Evolutionary conservation across 371 early-diverging fungal species (phyloP), one percentile per base, ranked within the genome.

Genomic region (Mucor saturninus): DNA sequence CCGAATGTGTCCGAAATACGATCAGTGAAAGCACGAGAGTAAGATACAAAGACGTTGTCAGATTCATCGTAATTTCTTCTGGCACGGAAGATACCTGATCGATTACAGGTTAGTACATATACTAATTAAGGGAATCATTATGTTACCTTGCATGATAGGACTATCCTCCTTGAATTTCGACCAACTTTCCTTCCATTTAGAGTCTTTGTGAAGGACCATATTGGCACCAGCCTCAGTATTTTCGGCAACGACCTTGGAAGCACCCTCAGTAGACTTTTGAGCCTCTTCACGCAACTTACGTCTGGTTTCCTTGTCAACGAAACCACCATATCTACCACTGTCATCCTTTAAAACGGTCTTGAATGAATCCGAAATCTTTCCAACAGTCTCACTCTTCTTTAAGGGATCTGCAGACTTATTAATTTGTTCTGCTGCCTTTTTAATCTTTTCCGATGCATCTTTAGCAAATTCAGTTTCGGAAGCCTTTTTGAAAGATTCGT

Each of bases 161-260:
- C 84, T 93, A 57, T 87, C 90, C 52, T 95, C 95, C 81, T 94
- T 94, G 77, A 97, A 96, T 58, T 90, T 91, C 46, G 82, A 83
- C 98, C 98, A 97, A 69, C 91, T 86, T 76, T 92, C 93, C 69
- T 91, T 91, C 94, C 95, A 94, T 61, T 87, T 89, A 39, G 95
- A 89, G 65, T 94, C 91, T 77, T 95, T 93, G 77, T 96, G 96
- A 57, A 95, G 64, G 5, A 96, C 95, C 62, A 98, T 87, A 40
- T 88, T 84, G 31, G 86, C 83, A 57, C 96, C 96, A 48, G 98
- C 98, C n/a, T 85, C 83, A 53, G 82, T 75, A 58, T 86, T 73
- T 55, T 83, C 83, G 40, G 57, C 50, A 7, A 85, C 77, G 7
- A 58, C 37, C 56, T 71, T 75, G 15, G 69, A 37, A 35, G 48